Conservation (phyloP, 2,329 filamentous ascomycete genomes). For the Aureobasidium namibiae region DNA sequence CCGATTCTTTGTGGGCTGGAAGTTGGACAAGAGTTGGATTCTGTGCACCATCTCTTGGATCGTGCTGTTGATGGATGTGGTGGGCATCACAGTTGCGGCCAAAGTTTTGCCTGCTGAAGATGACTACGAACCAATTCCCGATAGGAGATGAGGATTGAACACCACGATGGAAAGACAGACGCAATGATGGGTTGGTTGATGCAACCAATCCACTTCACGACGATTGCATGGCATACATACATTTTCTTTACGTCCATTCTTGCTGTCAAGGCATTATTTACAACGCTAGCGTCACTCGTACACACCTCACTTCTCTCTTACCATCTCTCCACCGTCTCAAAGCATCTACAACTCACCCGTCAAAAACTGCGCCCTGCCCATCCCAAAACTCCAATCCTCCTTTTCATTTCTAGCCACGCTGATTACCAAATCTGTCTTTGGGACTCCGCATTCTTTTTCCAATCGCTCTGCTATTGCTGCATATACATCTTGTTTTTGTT, state of each 20-base stretch:
- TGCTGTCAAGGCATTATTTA: background rate
- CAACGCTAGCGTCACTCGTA: too few species aligned
- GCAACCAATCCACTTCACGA: background rate
- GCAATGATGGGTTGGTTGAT: background rate
- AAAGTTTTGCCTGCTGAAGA: slow-evolving; percentile 68
- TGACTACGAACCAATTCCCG: slow-evolving; percentile 71
- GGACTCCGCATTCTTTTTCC: too few species aligned
- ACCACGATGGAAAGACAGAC: background rate
- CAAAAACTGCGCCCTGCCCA: slow-evolving; percentile 25
- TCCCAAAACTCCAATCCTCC: slow-evolving; percentile 23
- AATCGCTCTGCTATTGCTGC: too few species aligned
- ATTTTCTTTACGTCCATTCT: background rate
- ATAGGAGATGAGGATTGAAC: background rate
- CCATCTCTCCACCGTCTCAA: background rate
- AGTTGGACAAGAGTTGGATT: slow-evolving; percentile 69
- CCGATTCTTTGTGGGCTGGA: slow-evolving; percentile 76
- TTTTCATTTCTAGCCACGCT: too few species aligned
- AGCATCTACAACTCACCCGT: slow-evolving; percentile 19
- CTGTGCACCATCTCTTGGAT: slow-evolving; percentile 56
- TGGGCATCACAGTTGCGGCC: slow-evolving; percentile 57
- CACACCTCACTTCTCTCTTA: too few species aligned
- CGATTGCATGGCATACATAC: background rate
- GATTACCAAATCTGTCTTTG: too few species aligned
- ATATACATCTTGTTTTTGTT: too few species aligned
- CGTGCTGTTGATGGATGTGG: slow-evolving; percentile 43